These are phyloP conservation scores for Catunica adiposa DNA, from an alignment of 2,329 filamentous ascomycete species.

Conservation along the genomic window DNA sequence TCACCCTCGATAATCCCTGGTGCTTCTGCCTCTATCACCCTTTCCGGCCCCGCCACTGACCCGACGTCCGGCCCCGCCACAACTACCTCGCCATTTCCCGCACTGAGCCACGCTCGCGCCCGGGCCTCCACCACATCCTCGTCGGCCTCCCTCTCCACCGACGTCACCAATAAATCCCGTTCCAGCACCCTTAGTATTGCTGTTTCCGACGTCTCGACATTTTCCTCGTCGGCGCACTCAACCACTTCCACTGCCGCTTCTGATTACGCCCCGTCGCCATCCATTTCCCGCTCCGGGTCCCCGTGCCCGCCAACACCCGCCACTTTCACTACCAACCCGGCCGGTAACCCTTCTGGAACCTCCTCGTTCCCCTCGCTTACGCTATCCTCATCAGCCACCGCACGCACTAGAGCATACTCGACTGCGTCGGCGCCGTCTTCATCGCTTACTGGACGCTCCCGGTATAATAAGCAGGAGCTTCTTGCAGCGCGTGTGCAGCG, in stretches of 20 bases:
- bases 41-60: neutral
- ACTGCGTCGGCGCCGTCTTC: slow-evolving; percentile 14
- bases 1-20: no score
- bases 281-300: slow-evolving; percentile 8
- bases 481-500: slow-evolving; percentile 33
- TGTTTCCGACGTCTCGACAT: slow-evolving; percentile 18
- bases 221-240: slow-evolving; percentile 13
- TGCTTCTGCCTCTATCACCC: no score
- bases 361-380: slow-evolving; percentile 13
- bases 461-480: slow-evolving; percentile 29
- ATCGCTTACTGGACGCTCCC: slow-evolving; percentile 20
- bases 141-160: slow-evolving; percentile 18
- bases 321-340: slow-evolving; percentile 13
- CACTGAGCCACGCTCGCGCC: slow-evolving; percentile 15
- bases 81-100: neutral
- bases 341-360: slow-evolving; percentile 14
- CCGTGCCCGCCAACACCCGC: slow-evolving; percentile 11
- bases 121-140: slow-evolving; percentile 16
- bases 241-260: slow-evolving; percentile 9
- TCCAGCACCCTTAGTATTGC: slow-evolving; percentile 17
- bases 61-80: neutral
- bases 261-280: slow-evolving; percentile 9
- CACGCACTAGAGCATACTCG: slow-evolving; percentile 16
- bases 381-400: slow-evolving; percentile 17
- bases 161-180: slow-evolving; percentile 15